These are phyloP conservation scores for Talaromyces adpressus DNA, from an alignment of 495 filamentous ascomycete genomes.

Conservation along the genomic window DNA sequence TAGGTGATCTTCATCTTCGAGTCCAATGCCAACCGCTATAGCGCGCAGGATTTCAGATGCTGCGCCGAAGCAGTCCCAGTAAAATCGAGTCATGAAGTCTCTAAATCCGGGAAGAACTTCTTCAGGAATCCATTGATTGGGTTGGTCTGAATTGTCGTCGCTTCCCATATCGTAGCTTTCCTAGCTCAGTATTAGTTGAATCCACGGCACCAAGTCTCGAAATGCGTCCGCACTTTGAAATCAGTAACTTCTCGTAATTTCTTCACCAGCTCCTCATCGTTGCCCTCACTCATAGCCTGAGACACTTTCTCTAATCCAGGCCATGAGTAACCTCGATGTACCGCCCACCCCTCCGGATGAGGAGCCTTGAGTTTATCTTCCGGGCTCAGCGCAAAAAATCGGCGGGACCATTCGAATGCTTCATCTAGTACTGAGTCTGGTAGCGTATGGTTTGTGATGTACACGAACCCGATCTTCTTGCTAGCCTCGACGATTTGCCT, in stretches of 20 bases:
- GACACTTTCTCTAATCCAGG: background rate
- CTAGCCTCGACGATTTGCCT: constrained; percentile 8
- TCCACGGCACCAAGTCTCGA: background rate
- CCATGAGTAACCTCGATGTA: constrained; percentile 3
- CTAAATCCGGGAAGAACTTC: constrained; percentile 52
- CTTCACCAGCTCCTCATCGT: constrained; percentile 2
- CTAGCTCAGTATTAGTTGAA: constrained; percentile 9
- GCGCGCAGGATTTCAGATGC: constrained; percentile 35
- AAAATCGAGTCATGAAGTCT: constrained; percentile 46
- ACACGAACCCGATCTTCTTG: constrained; percentile 12
- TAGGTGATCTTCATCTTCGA: constrained; percentile 45
- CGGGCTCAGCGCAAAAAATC: constrained; percentile 26
- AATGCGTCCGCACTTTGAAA: background rate
- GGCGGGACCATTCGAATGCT: constrained; percentile 11
- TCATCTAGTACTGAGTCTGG: constrained; percentile 9
- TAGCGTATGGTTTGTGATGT: constrained; percentile 11
- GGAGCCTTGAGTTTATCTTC: constrained; percentile 32
- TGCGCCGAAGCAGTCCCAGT: constrained; percentile 29
- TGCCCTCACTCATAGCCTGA: background rate
- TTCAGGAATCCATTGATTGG: constrained; percentile 55
- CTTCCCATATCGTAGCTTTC: constrained; percentile 60
- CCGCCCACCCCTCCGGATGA: background rate
- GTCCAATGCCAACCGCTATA: constrained; percentile 32
- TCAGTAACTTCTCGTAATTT: constrained; percentile 7
- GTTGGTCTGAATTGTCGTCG: constrained; percentile 34